Percentiles rank a stretch among this genome's conserved stretches.
phyloP scores from a whole-genome alignment of 2,329 filamentous ascomycete genomes.

The Coniella lustricola region DNA sequence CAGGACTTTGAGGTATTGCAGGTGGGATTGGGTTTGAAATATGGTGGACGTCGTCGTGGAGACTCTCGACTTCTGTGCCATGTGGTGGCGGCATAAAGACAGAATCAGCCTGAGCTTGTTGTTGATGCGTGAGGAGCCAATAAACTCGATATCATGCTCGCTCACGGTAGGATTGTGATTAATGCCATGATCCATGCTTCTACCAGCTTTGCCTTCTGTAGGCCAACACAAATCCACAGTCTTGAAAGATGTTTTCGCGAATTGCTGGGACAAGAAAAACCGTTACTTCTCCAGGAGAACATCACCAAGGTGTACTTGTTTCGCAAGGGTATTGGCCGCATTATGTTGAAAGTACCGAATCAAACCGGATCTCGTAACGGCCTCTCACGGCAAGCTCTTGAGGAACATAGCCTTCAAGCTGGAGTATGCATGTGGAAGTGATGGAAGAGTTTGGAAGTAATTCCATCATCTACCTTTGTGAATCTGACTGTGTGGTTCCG shows the following conservation, averaged over 20 bases:
- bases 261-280: background rate
- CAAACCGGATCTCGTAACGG: slow-evolving; percentile 8
- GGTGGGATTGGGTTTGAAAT: no score
- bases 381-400: slow-evolving; percentile 13
- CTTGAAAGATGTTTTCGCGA: no score
- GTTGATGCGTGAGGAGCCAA: background rate
- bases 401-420: slow-evolving; percentile 20
- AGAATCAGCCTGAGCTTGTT: slow-evolving; percentile 11
- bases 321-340: background rate
- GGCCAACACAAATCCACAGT: no score
- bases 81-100: no score
- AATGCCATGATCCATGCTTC: background rate
- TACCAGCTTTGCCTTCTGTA: no score
- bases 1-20: background rate
- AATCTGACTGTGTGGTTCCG: background rate
- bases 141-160: slow-evolving; percentile 1
- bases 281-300: background rate
- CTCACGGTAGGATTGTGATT: no score
- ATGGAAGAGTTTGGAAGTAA: slow-evolving; percentile 20
- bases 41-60: no score
- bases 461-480: slow-evolving; percentile 8
- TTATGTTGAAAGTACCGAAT: slow-evolving; percentile 4
- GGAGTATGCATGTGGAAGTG: slow-evolving; percentile 20
- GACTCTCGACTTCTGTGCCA: no score
- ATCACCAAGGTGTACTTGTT: slow-evolving; percentile 2